These are phyloP conservation scores for Pleurotus giganteus DNA, from an alignment of 768 basidiomycete genomes.

Conservation along the genomic window DNA sequence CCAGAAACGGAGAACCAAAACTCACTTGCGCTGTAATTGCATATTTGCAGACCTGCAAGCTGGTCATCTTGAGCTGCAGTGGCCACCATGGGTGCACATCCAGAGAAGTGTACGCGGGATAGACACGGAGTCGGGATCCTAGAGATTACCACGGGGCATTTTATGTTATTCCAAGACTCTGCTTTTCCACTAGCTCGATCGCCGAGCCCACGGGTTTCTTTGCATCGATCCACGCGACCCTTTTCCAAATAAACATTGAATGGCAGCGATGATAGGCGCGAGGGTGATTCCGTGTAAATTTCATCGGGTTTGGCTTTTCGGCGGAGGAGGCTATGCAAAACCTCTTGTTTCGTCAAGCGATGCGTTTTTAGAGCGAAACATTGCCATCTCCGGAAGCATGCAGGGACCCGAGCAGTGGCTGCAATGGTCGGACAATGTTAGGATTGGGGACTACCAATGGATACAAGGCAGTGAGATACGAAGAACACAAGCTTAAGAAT, in stretches of 20 bases:
- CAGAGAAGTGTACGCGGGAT: not conserved
- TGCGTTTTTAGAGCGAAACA: not conserved
- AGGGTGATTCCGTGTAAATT: too few species aligned
- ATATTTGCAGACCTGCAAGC: slow-evolving; percentile 17
- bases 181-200: not conserved
- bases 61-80: slow-evolving; percentile 8
- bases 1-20: too few species aligned
- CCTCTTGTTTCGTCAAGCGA: too few species aligned
- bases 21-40: slow-evolving; percentile 24
- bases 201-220: not conserved
- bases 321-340: too few species aligned
- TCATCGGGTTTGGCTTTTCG: too few species aligned
- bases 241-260: not conserved
- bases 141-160: not conserved
- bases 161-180: not conserved
- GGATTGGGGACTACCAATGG: slow-evolving; percentile 13
- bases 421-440: slow-evolving; percentile 14
- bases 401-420: slow-evolving; percentile 11
- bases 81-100: not conserved
- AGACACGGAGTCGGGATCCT: too few species aligned
- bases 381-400: not conserved
- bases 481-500: not conserved
- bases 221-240: not conserved
- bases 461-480: slow-evolving; percentile 3
- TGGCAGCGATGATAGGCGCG: too few species aligned